Percentiles rank a stretch among this genome's conserved stretches.
phyloP scores from a whole-genome alignment of 192 early-diverging fungal genomes.

The Coemansia erecta region DNA sequence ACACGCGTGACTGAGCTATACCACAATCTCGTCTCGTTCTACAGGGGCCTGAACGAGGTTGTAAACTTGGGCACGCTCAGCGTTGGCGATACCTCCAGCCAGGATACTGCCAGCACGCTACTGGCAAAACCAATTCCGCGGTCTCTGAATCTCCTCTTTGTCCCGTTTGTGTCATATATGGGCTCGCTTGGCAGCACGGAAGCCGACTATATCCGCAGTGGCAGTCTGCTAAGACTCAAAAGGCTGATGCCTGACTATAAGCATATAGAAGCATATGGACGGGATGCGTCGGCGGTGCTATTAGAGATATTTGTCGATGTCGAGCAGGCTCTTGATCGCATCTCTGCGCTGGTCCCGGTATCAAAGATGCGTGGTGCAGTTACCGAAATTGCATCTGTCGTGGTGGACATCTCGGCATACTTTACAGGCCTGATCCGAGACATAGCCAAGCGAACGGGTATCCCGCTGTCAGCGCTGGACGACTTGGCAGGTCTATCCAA shows the following conservation, averaged over 20 bases:
- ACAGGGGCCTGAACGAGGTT: constrained; percentile 1
- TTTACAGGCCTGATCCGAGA: constrained; percentile 1
- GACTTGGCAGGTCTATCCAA: neutral
- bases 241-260: constrained; percentile 5
- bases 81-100: constrained; percentile 22
- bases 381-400: constrained; percentile 9
- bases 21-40: constrained; percentile 16
- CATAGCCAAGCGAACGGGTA: constrained; percentile 5
- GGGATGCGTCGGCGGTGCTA: constrained; percentile 18
- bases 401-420: constrained; percentile 6
- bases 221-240: constrained; percentile 14
- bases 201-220: constrained; percentile 10
- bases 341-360: constrained; percentile 23
- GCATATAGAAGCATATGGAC: constrained; percentile 16
- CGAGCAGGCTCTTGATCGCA: constrained; percentile 15
- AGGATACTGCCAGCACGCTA: neutral
- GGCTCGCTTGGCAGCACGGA: constrained; percentile 12
- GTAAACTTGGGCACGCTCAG: constrained; percentile 15
- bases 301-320: constrained; percentile 30
- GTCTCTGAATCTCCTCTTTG: constrained; percentile 37
- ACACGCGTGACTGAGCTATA: constrained; percentile 13
- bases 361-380: constrained; percentile 11
- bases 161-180: constrained; percentile 26
- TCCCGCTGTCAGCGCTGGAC: constrained; percentile 10
- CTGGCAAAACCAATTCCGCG: constrained; percentile 12